These are phyloP conservation scores for Ophiostoma australiae DNA, from an alignment of 2,329 filamentous ascomycete species.

Conservation along the genomic window DNA sequence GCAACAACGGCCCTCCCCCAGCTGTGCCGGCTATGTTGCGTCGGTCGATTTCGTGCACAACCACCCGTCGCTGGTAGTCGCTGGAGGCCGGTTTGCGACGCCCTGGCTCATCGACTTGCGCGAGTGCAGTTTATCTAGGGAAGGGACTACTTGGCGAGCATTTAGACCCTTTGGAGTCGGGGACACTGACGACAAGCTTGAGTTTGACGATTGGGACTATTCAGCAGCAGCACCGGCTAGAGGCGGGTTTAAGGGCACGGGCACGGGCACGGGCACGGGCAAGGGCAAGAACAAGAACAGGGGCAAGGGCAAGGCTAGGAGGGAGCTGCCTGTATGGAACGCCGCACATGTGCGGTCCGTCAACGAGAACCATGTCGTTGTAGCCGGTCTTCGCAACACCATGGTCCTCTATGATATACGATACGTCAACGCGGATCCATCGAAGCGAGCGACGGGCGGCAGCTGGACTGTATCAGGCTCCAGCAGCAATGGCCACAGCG, in stretches of 20 bases:
- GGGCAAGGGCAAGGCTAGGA: not conserved
- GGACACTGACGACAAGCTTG: not conserved
- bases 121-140: slow-evolving; percentile 23
- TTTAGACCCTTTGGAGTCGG: slow-evolving; percentile 17
- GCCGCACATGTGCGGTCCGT: slow-evolving; percentile 47
- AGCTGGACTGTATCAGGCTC: not conserved
- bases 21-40: not conserved
- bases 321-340: not conserved
- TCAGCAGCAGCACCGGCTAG: slow-evolving; percentile 10
- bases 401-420: slow-evolving; percentile 57
- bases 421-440: slow-evolving; percentile 31
- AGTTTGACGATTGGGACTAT: not conserved
- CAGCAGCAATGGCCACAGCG: not conserved
- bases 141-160: slow-evolving; percentile 6
- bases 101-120: slow-evolving; percentile 47
- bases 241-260: no score
- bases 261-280: no score
- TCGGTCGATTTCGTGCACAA: slow-evolving; percentile 25
- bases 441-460: not conserved
- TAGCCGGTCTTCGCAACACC: slow-evolving; percentile 45
- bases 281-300: not conserved
- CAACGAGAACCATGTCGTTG: slow-evolving; percentile 47
- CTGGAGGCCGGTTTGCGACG: slow-evolving; percentile 45
- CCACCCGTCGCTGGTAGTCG: slow-evolving; percentile 44
- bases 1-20: not conserved